Evolutionary conservation across 257 asterid genomes (phyloP), one percentile per base, ranked within the genome.

Genomic region (Solanum infundibuliforme): DNA sequence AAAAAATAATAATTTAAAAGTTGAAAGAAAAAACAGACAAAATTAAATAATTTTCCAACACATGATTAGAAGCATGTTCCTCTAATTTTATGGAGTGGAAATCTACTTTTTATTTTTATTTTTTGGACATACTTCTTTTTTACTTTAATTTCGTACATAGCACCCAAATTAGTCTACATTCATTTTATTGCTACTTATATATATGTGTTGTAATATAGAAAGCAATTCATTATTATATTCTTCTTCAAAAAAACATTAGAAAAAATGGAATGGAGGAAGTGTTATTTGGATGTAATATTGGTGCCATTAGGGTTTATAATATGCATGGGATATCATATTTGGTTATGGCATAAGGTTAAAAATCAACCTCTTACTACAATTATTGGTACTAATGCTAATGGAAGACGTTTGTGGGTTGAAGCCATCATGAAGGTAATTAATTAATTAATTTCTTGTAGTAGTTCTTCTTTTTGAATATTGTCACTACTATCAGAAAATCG

Each of bases 371-470:
- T 95, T 29, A 87, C 92, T 2, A 96, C 99, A 18, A 90, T 93
- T 93, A 92, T 95, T 87, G 99, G 98, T 34, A 94, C 94, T 2
- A 96, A 96, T 85, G 90, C 98, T 23, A 93, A 60, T 5, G 98
- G 95, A 88, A 96, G 99, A n/a, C 94, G 98, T 13, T 91, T 94
- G 36, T 96, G 98, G 99, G 99, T 95, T 36, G 81, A 94, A 29
- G 94, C 98, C 88, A 96, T 96, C 41, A 95, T 96, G 98, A 94
- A 95, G 98, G 99, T 96, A 91, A 52, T 3, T 55, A 7, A 31
- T 12, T 65, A 21, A 23, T 27, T 27, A 9, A 12, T 13, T 39
- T 13, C 48, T 83, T 58, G 11, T 55, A 46, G 55, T 43, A 58
- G 13, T 76, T 76, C 35, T 75, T n/a, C 0, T 6, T 39, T n/a